Base-by-base conservation (phyloP, 1,284 basidiomycete genomes). In the Vanrija humicola region DNA sequence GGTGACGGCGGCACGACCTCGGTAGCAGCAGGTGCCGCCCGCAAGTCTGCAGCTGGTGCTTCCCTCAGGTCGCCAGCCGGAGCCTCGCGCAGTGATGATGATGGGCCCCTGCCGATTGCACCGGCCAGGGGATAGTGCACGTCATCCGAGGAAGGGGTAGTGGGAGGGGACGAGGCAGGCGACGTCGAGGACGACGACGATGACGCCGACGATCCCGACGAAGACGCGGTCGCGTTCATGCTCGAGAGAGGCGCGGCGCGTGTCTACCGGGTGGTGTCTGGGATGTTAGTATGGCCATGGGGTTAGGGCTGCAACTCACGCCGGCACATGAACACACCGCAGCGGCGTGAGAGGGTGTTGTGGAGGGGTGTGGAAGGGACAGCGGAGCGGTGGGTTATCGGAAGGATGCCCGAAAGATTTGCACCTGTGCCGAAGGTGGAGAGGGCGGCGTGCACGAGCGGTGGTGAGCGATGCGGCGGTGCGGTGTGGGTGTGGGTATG, bases 1-100 rank as follows among this genome's bases (percentile, higher is more conserved):
- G 34, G 34, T 34, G 34, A 12, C 14, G 34, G 12, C 34, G 34
- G 9, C 34, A 5, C 7, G 14, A 34, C 9, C 12, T 34, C 34
- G 12, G 18, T 6, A 14, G 40, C 38, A 25, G 43, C 6, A 40
- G 52, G 9, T 38, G 10, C 8, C 23, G 7, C 16, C 45, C 42
- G 38, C 18, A 61, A 50, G 53, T 61, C 59, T 23, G 40, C 38
- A 25, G 43, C 6, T 40, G 52, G 9, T 28, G 10, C 8, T 29
- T 15, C 16, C 45, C 42, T 26, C 18, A 61, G 53, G 53, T 61
- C 59, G 9, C 40, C 55, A 1, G 49, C 55, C 19, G 55, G 55
- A 2, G 55, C 50, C 23, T 61, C 59, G 40, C 59, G 56, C 28
- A 61, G 53, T 1, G 55, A 58, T 3, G 53, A 50, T 1, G 55